Conservation (phyloP, 2,329 filamentous ascomycete genomes). For the Fusarium begoniae region DNA sequence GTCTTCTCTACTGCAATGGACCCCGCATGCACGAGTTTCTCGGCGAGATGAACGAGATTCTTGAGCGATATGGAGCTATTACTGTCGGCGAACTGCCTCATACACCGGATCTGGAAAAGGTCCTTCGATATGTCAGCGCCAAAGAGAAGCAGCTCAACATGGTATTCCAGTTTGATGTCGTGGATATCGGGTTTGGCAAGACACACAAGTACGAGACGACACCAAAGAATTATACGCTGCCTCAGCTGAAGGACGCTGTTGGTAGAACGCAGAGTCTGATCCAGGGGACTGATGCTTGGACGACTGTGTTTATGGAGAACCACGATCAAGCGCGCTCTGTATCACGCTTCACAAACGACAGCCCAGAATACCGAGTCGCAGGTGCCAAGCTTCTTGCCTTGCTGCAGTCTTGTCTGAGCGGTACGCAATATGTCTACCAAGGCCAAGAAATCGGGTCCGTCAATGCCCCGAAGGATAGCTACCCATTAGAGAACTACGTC, state of each 20-base stretch:
- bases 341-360: conserved; percentile 62
- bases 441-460: conserved; percentile 73
- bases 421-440: conserved; percentile 73
- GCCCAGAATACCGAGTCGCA: conserved; percentile 55
- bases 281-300: conserved; percentile 67
- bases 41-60: conserved; percentile 69
- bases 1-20: conserved; percentile 71
- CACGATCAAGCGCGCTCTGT: conserved; percentile 71
- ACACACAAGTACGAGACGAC: conserved; percentile 63
- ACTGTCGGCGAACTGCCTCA: conserved; percentile 75
- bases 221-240: conserved; percentile 55
- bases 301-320: conserved; percentile 71
- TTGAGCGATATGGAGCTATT: conserved; percentile 70
- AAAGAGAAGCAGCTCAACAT: conserved; percentile 70
- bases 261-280: conserved; percentile 62
- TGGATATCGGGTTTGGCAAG: conserved; percentile 66
- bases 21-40: conserved; percentile 75
- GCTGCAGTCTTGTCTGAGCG: conserved; percentile 60
- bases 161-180: conserved; percentile 75
- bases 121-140: conserved; percentile 68
- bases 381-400: conserved; percentile 69
- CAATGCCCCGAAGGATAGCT: conserved; percentile 66
- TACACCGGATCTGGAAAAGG: conserved; percentile 65
- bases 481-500: conserved; percentile 65
- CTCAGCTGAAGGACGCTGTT: conserved; percentile 59